Base-by-base conservation (phyloP, 179 eudicot genomes). In the Beta macrorhiza region DNA sequence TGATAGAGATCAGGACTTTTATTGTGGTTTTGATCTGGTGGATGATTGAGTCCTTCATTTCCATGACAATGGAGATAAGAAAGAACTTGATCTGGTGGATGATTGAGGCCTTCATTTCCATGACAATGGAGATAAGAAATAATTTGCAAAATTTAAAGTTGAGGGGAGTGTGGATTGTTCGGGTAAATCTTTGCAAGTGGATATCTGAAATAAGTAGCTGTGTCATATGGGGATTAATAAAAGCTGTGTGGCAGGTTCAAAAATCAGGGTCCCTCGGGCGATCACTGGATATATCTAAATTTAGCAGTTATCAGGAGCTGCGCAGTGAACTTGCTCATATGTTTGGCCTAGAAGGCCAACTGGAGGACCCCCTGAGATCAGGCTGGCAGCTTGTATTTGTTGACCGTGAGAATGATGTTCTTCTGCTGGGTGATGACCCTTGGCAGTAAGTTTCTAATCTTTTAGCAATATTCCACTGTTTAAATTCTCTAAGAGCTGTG, bases 351-450 rank as follows among this genome's bases (percentile, higher is more conserved):
- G 98, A 93, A 88, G 97, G 98, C 88, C 89, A 90, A 81, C 88
- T 95, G 89, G 98, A 95, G 90, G 95, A 93, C 82, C 91, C 97
- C 72, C 68, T 86, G 92, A 95, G 99, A 95, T 95, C 99, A 95
- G 99, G 99, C 99, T 95, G 99, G 99, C 99, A 95, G 99, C 99
- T 95, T 95, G 98, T 95, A 91, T 92, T 95, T 83, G 98, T 95
- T 88, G 99, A 95, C 94, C 89, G 95, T 79, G 99, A 95, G 91
- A 91, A 92, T 83, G 99, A 95, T 72, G 92, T 92, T 89, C 98
- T 95, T 82, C 92, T 95, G 85, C 98, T 95, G 82, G 99, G 99
- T 42, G 99, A 95, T 75, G 99, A 95, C 88, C 99, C 99, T 74
- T 95, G 99, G 99, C 94, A 87, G 99, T 95, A 88, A 92, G 94